These are phyloP conservation scores for Camelina sativa DNA, from an alignment of 345 rosid genomes.

Conservation along the genomic window DNA sequence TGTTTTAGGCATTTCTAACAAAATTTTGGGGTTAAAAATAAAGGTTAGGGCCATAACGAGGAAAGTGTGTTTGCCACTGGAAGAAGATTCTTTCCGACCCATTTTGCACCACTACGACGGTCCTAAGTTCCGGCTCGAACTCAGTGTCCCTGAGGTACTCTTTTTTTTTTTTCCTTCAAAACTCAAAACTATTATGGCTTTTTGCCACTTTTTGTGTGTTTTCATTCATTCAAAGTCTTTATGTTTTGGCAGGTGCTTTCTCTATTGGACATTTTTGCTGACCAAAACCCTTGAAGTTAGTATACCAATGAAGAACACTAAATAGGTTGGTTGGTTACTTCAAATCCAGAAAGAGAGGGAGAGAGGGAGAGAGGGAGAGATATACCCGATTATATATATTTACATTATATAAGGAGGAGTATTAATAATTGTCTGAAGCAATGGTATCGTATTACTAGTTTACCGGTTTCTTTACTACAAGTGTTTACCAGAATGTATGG, in stretches of 20 bases:
- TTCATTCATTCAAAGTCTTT: not conserved
- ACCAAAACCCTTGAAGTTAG: constrained; percentile 50
- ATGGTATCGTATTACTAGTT: constrained; percentile 2
- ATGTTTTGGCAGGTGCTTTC: constrained; percentile 67
- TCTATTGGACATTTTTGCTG: constrained; percentile 84
- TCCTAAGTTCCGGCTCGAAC: constrained; percentile 96
- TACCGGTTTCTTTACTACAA: not conserved
- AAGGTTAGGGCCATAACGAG: constrained; percentile 75
- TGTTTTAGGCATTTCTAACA: not conserved
- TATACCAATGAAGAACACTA: constrained; percentile 1
- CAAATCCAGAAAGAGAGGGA: not conserved
- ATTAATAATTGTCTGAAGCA: constrained; percentile 15
- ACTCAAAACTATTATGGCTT: not conserved
- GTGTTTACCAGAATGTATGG: not conserved
- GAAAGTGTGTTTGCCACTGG: constrained; percentile 83
- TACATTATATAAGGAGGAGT: not conserved
- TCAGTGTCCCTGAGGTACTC: constrained; percentile 85
- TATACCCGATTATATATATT: constrained; percentile 4
- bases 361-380: not conserved
- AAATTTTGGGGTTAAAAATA: not conserved
- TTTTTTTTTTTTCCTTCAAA: not conserved
- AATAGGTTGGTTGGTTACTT: constrained; percentile 25
- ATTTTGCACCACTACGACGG: constrained; percentile 98
- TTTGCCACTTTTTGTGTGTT: not conserved
- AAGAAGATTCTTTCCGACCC: constrained; percentile 98